Base-by-base conservation (phyloP, 2,329 filamentous ascomycete species). In the Fusarium algeriense region DNA sequence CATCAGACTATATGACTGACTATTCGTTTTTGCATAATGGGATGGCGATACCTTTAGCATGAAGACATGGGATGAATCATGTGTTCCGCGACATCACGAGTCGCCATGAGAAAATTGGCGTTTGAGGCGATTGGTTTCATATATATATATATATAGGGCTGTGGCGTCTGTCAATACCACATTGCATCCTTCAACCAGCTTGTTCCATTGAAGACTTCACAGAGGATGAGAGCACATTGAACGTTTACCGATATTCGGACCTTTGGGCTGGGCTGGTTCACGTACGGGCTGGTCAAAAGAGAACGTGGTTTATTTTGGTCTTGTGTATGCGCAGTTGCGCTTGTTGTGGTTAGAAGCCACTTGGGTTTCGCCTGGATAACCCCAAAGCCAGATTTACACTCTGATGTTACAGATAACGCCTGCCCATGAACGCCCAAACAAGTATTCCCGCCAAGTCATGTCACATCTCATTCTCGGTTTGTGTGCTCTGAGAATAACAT, bases 51-150 rank as follows among this genome's bases (percentile, higher is more conserved):
- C 65, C 46, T 63, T 38, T 64, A 68, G 62, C 70, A 71, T 72
- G 40, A 69, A 55, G 60, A 61, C 44, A 65, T n/a, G 60, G 48
- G 60, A 61, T 46, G 44, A 58, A 48, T 49, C 34, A 69, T 49
- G 65, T 72, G 56, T 67, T 53, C 40, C 34, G 69, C 64, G 56
- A 69, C 53, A 54, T 40, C 35, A 34, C 32, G 38, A 40, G 55
- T 72, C 60, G 60, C 52, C 52, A 48, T 48, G 35, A 50, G 44
- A 62, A 70, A 71, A 60, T 35, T 35, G 69, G 69, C 69, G 69
- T 72, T 72, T 37, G 23, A 43, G 52, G 43, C 14, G 34, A 41
- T 37, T 43, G 40, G 20, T 70, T 59, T 55, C 43, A 40, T 44
- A 40, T 41, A 23, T 50, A 40, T 41, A 23, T 50, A 57, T 48